Evolutionary conservation across 495 filamentous ascomycete genomes (phyloP).

Genomic region (Penicillium goetzii): DNA sequence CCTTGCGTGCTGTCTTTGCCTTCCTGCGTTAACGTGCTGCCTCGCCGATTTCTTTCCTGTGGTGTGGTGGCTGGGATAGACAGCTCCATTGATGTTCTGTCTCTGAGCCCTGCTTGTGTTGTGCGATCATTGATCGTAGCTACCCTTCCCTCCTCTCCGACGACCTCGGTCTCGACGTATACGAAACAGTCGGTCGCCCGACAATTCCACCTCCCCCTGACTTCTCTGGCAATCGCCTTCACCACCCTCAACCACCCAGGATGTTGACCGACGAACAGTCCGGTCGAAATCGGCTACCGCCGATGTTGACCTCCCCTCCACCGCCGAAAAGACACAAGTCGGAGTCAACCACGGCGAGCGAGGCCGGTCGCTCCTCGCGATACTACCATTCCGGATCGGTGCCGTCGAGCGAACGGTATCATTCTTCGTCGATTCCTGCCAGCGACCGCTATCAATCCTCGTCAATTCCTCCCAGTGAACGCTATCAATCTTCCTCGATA

Average conservation of each 20-base stretch:
- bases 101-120: neutral
- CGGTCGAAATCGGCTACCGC: slow-evolving; percentile 23
- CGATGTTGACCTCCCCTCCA: slow-evolving; percentile 30
- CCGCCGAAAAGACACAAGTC: slow-evolving; percentile 37
- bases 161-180: slow-evolving; percentile 2
- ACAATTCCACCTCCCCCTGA: neutral
- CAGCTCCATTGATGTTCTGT: slow-evolving; percentile 10
- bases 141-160: neutral
- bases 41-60: neutral
- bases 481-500: slow-evolving; percentile 36
- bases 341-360: slow-evolving; percentile 29
- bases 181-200: neutral
- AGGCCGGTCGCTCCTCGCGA: slow-evolving; percentile 25
- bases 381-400: slow-evolving; percentile 39
- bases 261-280: slow-evolving; percentile 20
- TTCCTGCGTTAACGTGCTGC: slow-evolving; percentile 14
- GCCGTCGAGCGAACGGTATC: slow-evolving; percentile 30
- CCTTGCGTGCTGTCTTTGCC: slow-evolving; percentile 14
- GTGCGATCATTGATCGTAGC: slow-evolving; percentile 22
- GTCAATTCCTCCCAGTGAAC: slow-evolving; percentile 4
- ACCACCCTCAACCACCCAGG: neutral
- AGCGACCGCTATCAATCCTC: slow-evolving; percentile 4
- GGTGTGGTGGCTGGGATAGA: slow-evolving; percentile 10
- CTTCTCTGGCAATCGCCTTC: neutral
- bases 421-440: slow-evolving; percentile 5